Conservation (phyloP, 306 rosid species). For the Castanea crenata region DNA sequence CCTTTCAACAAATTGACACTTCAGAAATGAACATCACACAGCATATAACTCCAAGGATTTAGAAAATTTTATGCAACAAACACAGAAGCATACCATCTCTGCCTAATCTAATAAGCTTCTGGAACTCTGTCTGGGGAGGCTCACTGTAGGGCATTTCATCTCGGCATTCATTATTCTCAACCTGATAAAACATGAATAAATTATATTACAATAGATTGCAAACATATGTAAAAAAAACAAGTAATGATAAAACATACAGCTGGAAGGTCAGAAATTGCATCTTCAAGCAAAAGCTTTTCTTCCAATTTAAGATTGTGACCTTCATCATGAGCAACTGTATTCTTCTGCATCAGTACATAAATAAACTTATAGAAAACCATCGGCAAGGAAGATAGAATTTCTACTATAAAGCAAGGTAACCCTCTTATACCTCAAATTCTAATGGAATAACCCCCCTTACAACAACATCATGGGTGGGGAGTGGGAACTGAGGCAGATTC, state of each 20-base stretch:
- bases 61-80: neutral
- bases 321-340: constrained; percentile 56
- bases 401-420: neutral
- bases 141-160: constrained; percentile 48
- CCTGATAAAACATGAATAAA: constrained; percentile 28
- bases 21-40: neutral
- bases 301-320: constrained; percentile 34
- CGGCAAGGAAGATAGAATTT: neutral
- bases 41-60: neutral
- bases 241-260: constrained; percentile 29
- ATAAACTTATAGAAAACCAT: neutral
- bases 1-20: neutral
- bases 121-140: constrained; percentile 57
- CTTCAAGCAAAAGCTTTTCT: constrained; percentile 50
- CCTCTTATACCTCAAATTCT: constrained; percentile 61
- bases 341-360: constrained; percentile 30
- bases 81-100: constrained; percentile 39
- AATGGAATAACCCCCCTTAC: constrained; percentile 63
- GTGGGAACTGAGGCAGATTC: constrained; percentile 77
- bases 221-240: neutral
- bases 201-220: neutral
- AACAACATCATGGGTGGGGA: constrained; percentile 80
- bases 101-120: constrained; percentile 49
- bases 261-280: constrained; percentile 87
- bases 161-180: constrained; percentile 44